Evolutionary conservation across 2,329 filamentous ascomycete genomes (phyloP), one percentile per base, ranked within the genome.

Genomic region (Arthrobotrys entomopaga): DNA sequence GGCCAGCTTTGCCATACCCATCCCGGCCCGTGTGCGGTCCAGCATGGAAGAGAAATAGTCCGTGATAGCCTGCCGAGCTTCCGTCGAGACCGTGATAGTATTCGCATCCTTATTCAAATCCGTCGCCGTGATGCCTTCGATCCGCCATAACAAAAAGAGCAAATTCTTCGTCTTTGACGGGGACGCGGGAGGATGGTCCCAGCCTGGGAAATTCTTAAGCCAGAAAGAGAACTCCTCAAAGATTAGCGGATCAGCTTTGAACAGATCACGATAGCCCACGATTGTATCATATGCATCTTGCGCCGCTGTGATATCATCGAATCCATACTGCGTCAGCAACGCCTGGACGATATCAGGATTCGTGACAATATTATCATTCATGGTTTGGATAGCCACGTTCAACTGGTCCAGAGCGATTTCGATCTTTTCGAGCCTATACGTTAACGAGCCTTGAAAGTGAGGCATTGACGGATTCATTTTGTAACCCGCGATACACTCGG

Each of bases 171-270:
- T 67, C 24, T 46, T 52, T 19, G 7, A 19, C 22, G 10, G 5
- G 22, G 57, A 57, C 11, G 15, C n/a, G n/a, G 40, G 20, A 42
- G 64, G n/a, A 19, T 42, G 43, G 8, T 5, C 38, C 15, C 10
- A 10, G 1, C 48, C 54, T 1, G 64, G 64, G 4, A 66, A 20
- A 10, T 15, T 15, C 4, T 38, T 49, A 5, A 67, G 1, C 54
- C 54, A 60, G 7, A 16, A 29, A 6, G 64, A 59, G 24, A 67
- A 60, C 2, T 46, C 20, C n/a, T 34, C 46, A 54, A 67, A 60
- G 2, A 19, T 6, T 7, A 16, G 7, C 19, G 57, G 48, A n/a
- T 67, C 46, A 13, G 26, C 16, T 38, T 34, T n/a, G 15, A 54
- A 15, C 1, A 20, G 0, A 11, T 54, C 56, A 15, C 46, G 43